Evolutionary conservation across 2,329 filamentous ascomycete genomes (phyloP).

Genomic region (Microsporum ferrugineum): DNA sequence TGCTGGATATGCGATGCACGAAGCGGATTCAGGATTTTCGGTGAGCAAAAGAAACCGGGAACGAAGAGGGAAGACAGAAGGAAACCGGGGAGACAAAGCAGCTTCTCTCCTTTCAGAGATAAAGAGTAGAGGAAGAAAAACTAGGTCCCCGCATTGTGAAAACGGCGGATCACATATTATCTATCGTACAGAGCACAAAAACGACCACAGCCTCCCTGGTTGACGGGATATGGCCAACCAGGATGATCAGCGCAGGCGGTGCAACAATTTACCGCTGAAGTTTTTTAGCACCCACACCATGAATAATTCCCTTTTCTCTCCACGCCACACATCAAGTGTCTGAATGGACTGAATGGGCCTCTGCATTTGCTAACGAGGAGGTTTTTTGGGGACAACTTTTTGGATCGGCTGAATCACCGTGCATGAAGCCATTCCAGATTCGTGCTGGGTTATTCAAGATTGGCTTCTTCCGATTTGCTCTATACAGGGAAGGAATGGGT

Average conservation of each 20-base stretch:
- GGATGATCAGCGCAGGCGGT: background rate
- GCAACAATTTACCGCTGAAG: background rate
- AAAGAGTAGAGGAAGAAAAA: background rate
- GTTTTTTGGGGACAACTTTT: background rate
- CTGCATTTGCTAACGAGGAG: background rate
- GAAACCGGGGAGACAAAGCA: background rate
- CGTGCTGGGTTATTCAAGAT: background rate
- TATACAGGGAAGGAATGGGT: background rate
- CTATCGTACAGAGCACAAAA: slow-evolving; percentile 3
- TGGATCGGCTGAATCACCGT: slow-evolving; percentile 3
- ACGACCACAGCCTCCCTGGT: background rate
- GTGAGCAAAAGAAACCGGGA: background rate
- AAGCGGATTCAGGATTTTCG: background rate
- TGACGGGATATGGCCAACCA: background rate
- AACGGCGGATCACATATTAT: slow-evolving; percentile 3
- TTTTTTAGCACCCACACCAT: background rate
- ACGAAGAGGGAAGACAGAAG: background rate
- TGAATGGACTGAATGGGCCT: background rate
- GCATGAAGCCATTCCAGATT: background rate
- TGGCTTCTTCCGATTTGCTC: slow-evolving; percentile 3
- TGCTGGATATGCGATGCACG: background rate
- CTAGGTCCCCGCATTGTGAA: slow-evolving; percentile 1
- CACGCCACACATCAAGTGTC: background rate
- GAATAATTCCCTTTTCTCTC: background rate
- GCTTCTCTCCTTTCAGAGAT: background rate